Base-by-base conservation (phyloP, 176 grass and related monocot species). In the Lolium rigidum region DNA sequence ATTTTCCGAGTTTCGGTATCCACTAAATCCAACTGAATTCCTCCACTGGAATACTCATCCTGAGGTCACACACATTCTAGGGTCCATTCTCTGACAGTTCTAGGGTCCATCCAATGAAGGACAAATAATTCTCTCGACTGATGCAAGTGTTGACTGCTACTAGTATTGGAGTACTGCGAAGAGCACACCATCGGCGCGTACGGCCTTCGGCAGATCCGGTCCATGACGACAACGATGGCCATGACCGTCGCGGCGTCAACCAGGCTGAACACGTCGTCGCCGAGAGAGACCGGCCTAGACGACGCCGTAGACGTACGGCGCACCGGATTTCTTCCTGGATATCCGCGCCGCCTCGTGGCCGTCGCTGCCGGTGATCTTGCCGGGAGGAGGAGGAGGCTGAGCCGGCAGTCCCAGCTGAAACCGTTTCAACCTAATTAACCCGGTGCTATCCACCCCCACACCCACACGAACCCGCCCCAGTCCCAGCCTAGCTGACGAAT, bases 221-320 rank as follows among this genome's bases (percentile, higher is more conserved):
- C 97, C 94, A 96, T 94, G 67, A 96, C 80, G 4, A 99, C 90
- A 5, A 99, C 78, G 28, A 99, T 79, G 0, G 97, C 97, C 97
- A 99, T 96, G 81, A 96, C 38, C 11, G 88, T 82, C 4, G 86
- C 63, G 31, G 47, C 86, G 13, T 99, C 94, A 10, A 88, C 76
- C 50, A 99, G 88, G 86, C 63, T 99, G 92, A 99, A 99, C 67
- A 99, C 97, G 50, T 99, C 97, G 74, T 95, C 82, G 0, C 90
- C 87, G 75, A 99, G 90, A n/a, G 86, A 49, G 70, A 85, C 87
- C 2, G 90, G 87, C 7, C 65, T 76, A 3, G 80, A 48, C 6
- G 59, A 20, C 38, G 38, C 69, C 10, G 20, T 14, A 47, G 43
- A 8, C 3, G 31, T 35, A 35, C 31, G 39, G 1, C 0, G 47